Percentiles rank a stretch among this genome's conserved stretches.
These are phyloP conservation scores for Dictyostelium firmibasis DNA, from an alignment of 78 protist species.

Conservation along the genomic window DNA sequence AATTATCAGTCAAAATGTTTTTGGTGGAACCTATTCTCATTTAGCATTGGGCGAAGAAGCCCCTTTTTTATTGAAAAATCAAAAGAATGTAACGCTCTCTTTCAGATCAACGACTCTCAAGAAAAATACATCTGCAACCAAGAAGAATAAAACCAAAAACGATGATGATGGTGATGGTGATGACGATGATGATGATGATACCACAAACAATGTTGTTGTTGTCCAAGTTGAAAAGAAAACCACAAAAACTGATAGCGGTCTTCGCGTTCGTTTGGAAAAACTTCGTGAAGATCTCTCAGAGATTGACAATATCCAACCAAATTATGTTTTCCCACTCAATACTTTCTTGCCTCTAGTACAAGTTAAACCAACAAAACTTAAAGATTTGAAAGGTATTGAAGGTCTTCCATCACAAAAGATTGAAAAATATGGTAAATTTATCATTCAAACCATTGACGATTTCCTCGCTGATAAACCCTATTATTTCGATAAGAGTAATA, in stretches of 20 bases:
- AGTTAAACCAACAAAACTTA: background rate
- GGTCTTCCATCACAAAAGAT: background rate
- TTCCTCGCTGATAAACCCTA: background rate
- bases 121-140: background rate
- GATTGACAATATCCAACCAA: background rate
- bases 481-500: background rate
- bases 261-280: background rate
- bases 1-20: background rate
- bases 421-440: background rate
- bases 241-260: background rate
- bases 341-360: background rate
- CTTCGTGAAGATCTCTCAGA: background rate
- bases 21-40: background rate
- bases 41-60: background rate
- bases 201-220: background rate
- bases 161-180: constrained; percentile 17
- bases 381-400: background rate
- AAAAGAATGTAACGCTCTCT: background rate
- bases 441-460: background rate
- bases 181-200: background rate
- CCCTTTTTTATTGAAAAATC: background rate
- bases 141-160: background rate
- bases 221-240: background rate
- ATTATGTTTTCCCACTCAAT: background rate
- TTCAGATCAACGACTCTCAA: background rate